A percentile compares a stretch with the other conserved stretches of the same genome.
Conservation (phyloP, 2,329 filamentous ascomycete genomes). For the Aspergillus melleus region DNA sequence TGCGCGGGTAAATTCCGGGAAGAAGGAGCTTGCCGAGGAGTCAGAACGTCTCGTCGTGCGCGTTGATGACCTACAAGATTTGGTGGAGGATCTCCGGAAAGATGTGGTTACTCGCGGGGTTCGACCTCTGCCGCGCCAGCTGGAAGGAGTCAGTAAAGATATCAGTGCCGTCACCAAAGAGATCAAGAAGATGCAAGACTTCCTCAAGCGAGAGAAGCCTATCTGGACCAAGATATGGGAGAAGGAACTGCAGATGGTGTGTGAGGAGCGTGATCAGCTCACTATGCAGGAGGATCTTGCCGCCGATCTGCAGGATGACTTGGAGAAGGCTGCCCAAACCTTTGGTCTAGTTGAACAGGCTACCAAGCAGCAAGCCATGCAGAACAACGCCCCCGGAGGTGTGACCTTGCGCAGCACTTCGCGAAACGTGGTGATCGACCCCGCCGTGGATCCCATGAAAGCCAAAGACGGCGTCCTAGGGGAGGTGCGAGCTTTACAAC, state of each 20-base stretch:
- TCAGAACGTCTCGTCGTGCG: constrained; percentile 87
- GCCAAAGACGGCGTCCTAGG: constrained; percentile 91
- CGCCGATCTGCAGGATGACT: constrained; percentile 86
- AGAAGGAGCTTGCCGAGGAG: constrained; percentile 81
- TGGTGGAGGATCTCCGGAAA: constrained; percentile 94
- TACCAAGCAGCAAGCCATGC: constrained; percentile 90
- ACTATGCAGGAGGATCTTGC: constrained; percentile 95
- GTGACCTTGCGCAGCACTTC: constrained; percentile 52
- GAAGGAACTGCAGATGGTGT: constrained; percentile 92
- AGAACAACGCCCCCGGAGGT: constrained; percentile 51
- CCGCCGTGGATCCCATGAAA: constrained; percentile 67
- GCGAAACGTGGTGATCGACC: constrained; percentile 50
- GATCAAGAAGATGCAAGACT: constrained; percentile 91
- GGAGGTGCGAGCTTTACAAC: constrained; percentile 88
- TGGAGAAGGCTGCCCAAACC: constrained; percentile 91
- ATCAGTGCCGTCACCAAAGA: constrained; percentile 79
- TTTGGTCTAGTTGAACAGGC: constrained; percentile 95
- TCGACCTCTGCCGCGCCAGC: constrained; percentile 82
- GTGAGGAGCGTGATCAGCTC: constrained; percentile 90
- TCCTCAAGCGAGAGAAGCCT: constrained; percentile 86
- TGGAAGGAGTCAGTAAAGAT: constrained; percentile 86
- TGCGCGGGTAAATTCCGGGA: constrained; percentile 79
- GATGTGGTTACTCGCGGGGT: constrained; percentile 94
- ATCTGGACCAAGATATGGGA: constrained; percentile 99
- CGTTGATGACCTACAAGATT: constrained; percentile 95